phyloP scores from a whole-genome alignment of 306 rosid species.

The Trichosanthes truncata region DNA sequence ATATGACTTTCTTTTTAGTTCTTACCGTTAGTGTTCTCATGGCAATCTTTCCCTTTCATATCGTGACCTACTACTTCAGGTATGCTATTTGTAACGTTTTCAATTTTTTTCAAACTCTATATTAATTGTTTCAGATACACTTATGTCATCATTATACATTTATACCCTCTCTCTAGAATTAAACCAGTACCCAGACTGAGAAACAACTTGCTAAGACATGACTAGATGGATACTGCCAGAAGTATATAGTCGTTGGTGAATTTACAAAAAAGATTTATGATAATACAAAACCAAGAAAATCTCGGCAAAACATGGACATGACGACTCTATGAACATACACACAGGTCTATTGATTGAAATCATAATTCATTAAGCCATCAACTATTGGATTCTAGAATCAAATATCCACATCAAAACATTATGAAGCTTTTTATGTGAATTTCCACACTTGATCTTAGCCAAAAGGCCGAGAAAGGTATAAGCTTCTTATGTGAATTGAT shows the following conservation, averaged over 20 bases:
- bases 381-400: background rate
- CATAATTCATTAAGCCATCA: background rate
- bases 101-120: background rate
- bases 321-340: background rate
- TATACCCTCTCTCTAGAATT: background rate
- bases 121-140: background rate
- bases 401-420: background rate
- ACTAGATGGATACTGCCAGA: background rate
- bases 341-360: background rate
- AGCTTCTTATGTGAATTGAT: background rate
- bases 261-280: background rate
- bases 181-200: background rate
- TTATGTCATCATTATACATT: background rate
- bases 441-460: no score
- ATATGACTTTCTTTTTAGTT: background rate
- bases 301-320: background rate
- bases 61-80: background rate
- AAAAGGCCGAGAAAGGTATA: no score
- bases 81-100: background rate
- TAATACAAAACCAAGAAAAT: background rate
- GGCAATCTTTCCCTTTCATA: background rate
- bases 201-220: background rate
- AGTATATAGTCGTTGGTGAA: background rate
- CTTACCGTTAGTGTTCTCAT: background rate
- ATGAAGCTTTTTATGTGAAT: background rate